phyloP scores from a whole-genome alignment of 2,329 filamentous ascomycete genomes.

The Byssochlamys sp. region DNA sequence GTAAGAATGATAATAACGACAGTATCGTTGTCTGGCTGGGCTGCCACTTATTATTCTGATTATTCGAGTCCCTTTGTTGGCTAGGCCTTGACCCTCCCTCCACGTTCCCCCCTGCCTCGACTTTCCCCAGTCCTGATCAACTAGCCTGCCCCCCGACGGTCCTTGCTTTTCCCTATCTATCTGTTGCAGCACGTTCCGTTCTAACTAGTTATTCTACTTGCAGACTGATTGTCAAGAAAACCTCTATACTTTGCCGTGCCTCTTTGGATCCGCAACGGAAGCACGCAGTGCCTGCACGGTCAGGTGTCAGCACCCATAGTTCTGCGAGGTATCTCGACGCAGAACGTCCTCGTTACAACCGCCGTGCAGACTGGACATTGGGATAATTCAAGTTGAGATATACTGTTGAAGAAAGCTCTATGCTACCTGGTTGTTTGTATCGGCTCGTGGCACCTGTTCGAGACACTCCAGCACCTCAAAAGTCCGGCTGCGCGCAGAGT shows the following conservation, averaged over 20 bases:
- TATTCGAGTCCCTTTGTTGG: background rate
- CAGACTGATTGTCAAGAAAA: background rate
- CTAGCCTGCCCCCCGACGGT: background rate
- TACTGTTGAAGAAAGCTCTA: background rate
- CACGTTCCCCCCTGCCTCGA: background rate
- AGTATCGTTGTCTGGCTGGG: background rate
- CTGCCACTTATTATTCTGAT: background rate
- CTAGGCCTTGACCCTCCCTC: background rate
- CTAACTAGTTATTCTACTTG: background rate
- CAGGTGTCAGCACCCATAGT: background rate
- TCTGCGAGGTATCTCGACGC: background rate
- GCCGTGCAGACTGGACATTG: background rate
- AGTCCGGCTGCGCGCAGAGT: background rate
- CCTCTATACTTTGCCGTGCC: background rate
- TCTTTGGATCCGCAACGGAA: background rate
- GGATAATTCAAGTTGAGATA: background rate
- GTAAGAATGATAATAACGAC: background rate
- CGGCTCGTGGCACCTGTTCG: background rate
- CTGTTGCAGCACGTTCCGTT: background rate
- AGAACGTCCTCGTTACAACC: background rate
- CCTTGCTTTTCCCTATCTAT: background rate
- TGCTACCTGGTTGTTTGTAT: background rate
- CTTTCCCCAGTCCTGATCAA: background rate
- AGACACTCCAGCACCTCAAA: background rate
- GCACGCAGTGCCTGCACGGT: background rate